phyloP scores from a whole-genome alignment of 345 rosid species.

The Physaria fendleri region DNA sequence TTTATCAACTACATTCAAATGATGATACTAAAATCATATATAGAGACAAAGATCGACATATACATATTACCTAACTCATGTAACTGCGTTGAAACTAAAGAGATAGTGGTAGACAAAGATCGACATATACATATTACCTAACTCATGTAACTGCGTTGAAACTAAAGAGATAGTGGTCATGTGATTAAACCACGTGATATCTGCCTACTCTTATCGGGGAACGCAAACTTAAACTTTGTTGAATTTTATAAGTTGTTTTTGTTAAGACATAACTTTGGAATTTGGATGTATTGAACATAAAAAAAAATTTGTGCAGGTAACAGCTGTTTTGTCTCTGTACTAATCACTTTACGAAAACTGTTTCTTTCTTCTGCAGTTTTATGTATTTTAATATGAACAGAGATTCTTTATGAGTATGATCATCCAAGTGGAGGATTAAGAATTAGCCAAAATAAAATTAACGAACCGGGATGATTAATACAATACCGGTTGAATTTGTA shows the following conservation, averaged over 20 bases:
- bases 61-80: constrained; percentile 17
- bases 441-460: not conserved
- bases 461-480: constrained; percentile 8
- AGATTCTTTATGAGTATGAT: constrained; percentile 17
- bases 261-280: constrained; percentile 21
- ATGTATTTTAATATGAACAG: not conserved
- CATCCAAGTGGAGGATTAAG: not conserved
- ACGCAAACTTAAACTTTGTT: constrained; percentile 30
- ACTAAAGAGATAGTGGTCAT: constrained; percentile 24
- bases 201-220: constrained; percentile 30
- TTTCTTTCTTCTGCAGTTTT: not conserved
- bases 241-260: constrained; percentile 11
- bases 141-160: constrained; percentile 20
- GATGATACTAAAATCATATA: constrained; percentile 12
- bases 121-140: constrained; percentile 13
- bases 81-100: constrained; percentile 14
- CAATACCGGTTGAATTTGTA: not conserved
- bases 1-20: constrained; percentile 4
- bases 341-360: not conserved
- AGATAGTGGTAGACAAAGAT: constrained; percentile 31
- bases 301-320: constrained; percentile 21
- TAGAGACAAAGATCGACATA: constrained; percentile 21
- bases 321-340: constrained; percentile 31
- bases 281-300: constrained; percentile 16
- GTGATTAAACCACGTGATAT: constrained; percentile 31